Conservation (phyloP, 2,329 filamentous ascomycete species). For the Penicillium sp. region DNA sequence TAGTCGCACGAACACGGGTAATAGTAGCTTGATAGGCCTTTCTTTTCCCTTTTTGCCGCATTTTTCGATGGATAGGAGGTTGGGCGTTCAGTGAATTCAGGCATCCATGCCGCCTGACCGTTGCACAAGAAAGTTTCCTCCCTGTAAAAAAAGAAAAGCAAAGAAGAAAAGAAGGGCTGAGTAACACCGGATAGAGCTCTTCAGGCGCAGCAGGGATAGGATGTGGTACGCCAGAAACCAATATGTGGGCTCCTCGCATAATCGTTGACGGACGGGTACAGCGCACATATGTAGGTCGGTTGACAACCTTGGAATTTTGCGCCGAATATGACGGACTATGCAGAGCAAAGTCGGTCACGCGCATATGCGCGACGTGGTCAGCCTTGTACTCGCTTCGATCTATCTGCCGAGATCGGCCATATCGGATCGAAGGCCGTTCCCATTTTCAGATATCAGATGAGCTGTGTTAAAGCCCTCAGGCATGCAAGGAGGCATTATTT, state of each 20-base stretch:
- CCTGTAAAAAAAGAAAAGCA: not conserved
- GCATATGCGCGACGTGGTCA: not conserved
- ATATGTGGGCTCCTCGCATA: not conserved
- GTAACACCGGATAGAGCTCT: not conserved
- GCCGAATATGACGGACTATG: not conserved
- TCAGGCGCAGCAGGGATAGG: not conserved
- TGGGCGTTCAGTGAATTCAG: not conserved
- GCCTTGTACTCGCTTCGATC: not conserved
- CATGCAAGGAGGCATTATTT: constrained; percentile 9
- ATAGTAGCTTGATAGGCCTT: constrained; percentile 3
- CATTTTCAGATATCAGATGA: not conserved
- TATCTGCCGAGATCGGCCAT: not conserved
- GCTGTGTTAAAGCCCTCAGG: not conserved
- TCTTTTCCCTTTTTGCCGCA: not conserved
- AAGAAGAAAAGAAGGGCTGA: not conserved
- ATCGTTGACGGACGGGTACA: not conserved
- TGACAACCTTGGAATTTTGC: not conserved
- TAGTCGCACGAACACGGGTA: constrained; percentile 2
- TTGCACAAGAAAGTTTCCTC: not conserved
- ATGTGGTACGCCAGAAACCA: not conserved
- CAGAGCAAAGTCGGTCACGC: not conserved
- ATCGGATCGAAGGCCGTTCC: not conserved
- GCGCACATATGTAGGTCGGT: not conserved
- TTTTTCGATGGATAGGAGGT: not conserved
- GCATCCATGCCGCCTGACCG: not conserved